These are phyloP conservation scores for Boletus huronensis DNA, from an alignment of 768 basidiomycete genomes.

Conservation along the genomic window DNA sequence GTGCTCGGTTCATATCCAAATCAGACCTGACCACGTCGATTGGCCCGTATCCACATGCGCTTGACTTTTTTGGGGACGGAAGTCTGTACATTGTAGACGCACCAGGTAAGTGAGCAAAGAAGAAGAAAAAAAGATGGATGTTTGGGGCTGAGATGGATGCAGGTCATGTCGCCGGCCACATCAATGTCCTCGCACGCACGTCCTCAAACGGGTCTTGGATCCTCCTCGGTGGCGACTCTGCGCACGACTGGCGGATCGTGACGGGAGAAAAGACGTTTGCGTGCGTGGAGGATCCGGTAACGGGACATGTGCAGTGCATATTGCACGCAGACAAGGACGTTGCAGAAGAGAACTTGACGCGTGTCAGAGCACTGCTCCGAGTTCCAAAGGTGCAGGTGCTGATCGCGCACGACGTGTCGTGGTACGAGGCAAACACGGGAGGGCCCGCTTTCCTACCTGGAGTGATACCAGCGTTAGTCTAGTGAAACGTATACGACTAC, in stretches of 20 bases:
- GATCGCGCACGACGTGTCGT: conserved; percentile 51
- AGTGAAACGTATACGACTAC: background rate
- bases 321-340: conserved; percentile 42
- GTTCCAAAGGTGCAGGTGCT: conserved; percentile 43
- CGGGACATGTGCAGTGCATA: conserved; percentile 33
- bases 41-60: conserved; percentile 48
- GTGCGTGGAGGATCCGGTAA: conserved; percentile 17
- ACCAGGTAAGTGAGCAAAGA: conserved; percentile 31
- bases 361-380: conserved; percentile 38
- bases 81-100: conserved; percentile 57
- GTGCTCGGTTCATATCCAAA: conserved; percentile 37
- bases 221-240: conserved; percentile 53
- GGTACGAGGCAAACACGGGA: conserved; percentile 47
- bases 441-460: conserved; percentile 36
- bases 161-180: conserved; percentile 52
- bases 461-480: conserved; percentile 11
- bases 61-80: conserved; percentile 57
- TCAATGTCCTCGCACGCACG: conserved; percentile 53
- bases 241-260: conserved; percentile 52
- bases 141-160: background rate
- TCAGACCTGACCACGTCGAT: conserved; percentile 36
- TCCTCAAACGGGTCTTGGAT: conserved; percentile 53
- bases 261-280: conserved; percentile 43
- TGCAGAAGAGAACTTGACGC: conserved; percentile 41
- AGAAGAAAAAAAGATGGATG: background rate